These are phyloP conservation scores for Solanum clarkiae DNA, from an alignment of 257 asterid species.

Conservation along the genomic window DNA sequence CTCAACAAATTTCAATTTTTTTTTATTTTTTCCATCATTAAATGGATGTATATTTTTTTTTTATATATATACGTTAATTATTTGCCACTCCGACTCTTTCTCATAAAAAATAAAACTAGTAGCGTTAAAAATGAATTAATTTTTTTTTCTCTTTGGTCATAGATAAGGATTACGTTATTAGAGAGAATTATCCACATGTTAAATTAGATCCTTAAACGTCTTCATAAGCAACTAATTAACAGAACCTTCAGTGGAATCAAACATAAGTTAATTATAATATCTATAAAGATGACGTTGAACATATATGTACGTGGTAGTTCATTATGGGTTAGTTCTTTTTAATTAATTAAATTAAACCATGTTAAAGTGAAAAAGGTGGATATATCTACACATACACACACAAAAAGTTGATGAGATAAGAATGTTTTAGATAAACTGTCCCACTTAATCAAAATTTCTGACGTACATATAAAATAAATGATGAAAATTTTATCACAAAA, in stretches of 20 bases:
- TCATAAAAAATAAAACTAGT: neutral
- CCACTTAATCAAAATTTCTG: neutral
- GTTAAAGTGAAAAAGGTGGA: neutral
- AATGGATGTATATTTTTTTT: neutral
- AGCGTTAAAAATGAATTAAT: neutral
- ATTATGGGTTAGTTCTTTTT: neutral
- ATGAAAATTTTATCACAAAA: neutral
- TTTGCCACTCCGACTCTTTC: neutral
- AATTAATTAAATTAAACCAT: neutral
- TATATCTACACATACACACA: too few relatives aligned
- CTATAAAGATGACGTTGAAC: slow-evolving; percentile 30
- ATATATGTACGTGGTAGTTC: neutral
- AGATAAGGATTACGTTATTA: neutral
- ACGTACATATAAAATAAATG: neutral
- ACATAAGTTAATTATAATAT: slow-evolving; percentile 1
- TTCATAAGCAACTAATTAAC: slow-evolving; percentile 6
- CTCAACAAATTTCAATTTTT: too few relatives aligned
- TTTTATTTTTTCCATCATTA: too few relatives aligned
- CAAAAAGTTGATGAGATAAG: neutral
- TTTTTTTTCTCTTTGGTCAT: neutral
- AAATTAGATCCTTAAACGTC: neutral
- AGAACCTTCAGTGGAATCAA: slow-evolving; percentile 7
- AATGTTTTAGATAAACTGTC: neutral
- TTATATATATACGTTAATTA: neutral
- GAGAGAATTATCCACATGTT: slow-evolving; percentile 13